These are phyloP conservation scores for Boletus tomentosulus DNA, from an alignment of 768 basidiomycete genomes.

Conservation along the genomic window DNA sequence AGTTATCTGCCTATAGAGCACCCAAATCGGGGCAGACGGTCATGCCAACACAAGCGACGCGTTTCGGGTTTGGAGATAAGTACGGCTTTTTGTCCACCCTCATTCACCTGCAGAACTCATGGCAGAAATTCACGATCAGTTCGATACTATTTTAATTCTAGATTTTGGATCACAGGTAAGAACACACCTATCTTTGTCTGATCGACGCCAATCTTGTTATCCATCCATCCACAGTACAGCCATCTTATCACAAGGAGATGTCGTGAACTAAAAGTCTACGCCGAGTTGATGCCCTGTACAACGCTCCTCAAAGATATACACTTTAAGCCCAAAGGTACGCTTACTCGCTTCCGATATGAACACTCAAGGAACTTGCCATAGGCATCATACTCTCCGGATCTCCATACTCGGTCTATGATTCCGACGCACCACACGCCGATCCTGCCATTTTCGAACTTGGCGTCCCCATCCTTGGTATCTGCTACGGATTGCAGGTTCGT, in stretches of 20 bases:
- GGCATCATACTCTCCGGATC: constrained; percentile 98
- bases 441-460: constrained; percentile 83
- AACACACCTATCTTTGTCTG: constrained; percentile 11
- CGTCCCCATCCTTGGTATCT: constrained; percentile 93
- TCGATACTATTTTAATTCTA: constrained; percentile 92
- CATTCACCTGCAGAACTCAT: constrained; percentile 32
- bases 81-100: background rate
- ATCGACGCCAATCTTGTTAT: constrained; percentile 5
- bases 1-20: no score
- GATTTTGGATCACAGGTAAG: constrained; percentile 95
- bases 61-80: background rate
- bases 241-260: constrained; percentile 97
- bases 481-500: constrained; percentile 90
- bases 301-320: constrained; percentile 80
- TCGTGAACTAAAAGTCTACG: constrained; percentile 95
- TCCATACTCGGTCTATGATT: constrained; percentile 95
- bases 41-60: background rate
- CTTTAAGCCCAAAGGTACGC: constrained; percentile 90
- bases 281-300: constrained; percentile 96
- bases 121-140: constrained; percentile 91
- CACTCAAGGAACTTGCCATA: constrained; percentile 18
- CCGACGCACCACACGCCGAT: constrained; percentile 90
- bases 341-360: background rate
- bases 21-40: no score
- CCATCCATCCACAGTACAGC: constrained; percentile 62